A percentile compares a stretch with the other conserved stretches of the same genome.
phyloP scores from a whole-genome alignment of 805 yeast genomes.

The Wickerhamiella cacticola region DNA sequence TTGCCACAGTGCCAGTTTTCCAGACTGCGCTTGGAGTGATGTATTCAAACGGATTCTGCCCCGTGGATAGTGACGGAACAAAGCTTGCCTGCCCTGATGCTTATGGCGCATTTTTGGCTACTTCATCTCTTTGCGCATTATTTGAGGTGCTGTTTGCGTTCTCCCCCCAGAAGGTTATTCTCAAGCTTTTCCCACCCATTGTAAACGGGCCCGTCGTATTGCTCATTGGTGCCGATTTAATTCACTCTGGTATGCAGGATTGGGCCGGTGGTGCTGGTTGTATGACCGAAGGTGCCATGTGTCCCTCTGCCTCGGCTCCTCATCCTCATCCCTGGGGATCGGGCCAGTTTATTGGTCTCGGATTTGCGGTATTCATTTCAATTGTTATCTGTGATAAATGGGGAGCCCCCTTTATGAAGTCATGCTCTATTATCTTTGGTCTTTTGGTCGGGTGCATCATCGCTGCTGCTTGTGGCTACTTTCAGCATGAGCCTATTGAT shows the following conservation, averaged over 20 bases:
- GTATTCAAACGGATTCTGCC: constrained; percentile 64
- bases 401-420: constrained; percentile 91
- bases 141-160: constrained; percentile 64
- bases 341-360: constrained; percentile 76
- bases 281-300: constrained; percentile 29
- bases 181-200: constrained; percentile 70
- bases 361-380: constrained; percentile 65
- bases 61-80: constrained; percentile 49
- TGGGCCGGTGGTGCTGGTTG: constrained; percentile 76
- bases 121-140: constrained; percentile 67
- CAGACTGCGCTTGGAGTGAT: constrained; percentile 64
- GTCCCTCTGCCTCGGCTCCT: constrained; percentile 40
- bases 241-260: constrained; percentile 63
- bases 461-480: constrained; percentile 83
- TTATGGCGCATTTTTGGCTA: constrained; percentile 75
- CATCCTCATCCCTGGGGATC: constrained; percentile 67
- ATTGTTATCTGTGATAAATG: constrained; percentile 70
- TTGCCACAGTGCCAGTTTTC: constrained; percentile 77
- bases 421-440: constrained; percentile 84
- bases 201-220: constrained; percentile 92
- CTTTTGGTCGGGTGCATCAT: constrained; percentile 80
- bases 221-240: constrained; percentile 61
- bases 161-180: constrained; percentile 59
- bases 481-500: constrained; percentile 43
- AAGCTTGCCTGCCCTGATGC: constrained; percentile 75